Evolutionary conservation across 805 yeast genomes (phyloP), one percentile per base, ranked within the genome.

Genomic region (Lachancea kluyveri): DNA sequence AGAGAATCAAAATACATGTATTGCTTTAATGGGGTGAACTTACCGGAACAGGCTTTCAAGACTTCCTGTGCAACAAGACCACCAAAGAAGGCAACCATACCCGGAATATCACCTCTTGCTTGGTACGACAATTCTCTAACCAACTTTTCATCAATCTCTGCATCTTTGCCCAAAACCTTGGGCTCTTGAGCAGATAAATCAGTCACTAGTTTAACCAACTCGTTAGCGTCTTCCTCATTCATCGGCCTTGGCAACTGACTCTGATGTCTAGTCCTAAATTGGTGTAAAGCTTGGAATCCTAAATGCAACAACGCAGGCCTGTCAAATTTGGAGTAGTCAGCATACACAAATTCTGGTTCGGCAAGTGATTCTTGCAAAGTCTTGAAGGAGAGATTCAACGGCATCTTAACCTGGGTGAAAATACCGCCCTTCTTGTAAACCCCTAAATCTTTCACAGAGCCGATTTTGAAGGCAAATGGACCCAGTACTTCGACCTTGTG

Each of bases 31-130:
- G 98, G 98, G n/a, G 79, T 75, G 52, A 88, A 92, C 62, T 92
- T 92, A 30, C 96, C 95, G 8, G 96, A 84, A 47, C 88, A 82
- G 26, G 94, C 94, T 64, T 92, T 92, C 54, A 92, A 70, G 13
- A 85, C 96, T 62, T 92, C 98, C 61, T 92, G 98, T 3, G 98
- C 98, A 27, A 85, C 80, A 33, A 90, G 66, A 20, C 97, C 97
- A 58, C 98, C 98, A 50, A 77, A 74, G 40, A 88, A 80, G 2
- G 96, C 96, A 43, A 76, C 78, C 54, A 86, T 62, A 21, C 90
- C 95, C 13, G 96, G 95, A 28, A 90, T 60, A 49, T 90, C 96
- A 61, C 98, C 98, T 31, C 78, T 70, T 2, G 96, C 80, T 57
- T 90, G 95, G 59, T 67, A 83, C 0, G 95, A 64, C 40, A 92